A percentile compares a stretch with the other conserved stretches of the same genome.
Evolutionary conservation across 768 basidiomycete genomes (phyloP).

Genomic region (Termitomyces sp.): DNA sequence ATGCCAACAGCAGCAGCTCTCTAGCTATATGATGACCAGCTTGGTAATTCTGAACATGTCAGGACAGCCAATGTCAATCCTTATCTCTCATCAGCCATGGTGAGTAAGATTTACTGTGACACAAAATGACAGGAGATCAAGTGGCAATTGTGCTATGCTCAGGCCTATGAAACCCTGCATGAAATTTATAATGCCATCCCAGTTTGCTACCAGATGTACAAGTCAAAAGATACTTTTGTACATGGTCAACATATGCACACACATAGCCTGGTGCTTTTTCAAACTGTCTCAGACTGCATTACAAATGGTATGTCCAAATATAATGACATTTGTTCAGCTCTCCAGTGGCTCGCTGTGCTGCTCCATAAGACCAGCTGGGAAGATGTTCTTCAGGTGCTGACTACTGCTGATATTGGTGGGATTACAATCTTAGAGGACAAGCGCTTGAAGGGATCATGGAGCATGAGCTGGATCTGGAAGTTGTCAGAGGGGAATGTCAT

Average conservation of each 20-base stretch:
- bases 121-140: conserved; percentile 17
- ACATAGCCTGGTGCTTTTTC: conserved; percentile 16
- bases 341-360: not conserved
- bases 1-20: conserved; percentile 17
- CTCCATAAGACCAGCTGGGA: not conserved
- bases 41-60: not conserved
- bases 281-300: not conserved
- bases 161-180: conserved; percentile 24
- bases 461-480: conserved; percentile 2
- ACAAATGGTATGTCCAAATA: not conserved
- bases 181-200: conserved; percentile 25
- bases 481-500: no score
- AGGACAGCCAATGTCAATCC: conserved; percentile 1
- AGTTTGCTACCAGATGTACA: conserved; percentile 21
- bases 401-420: not conserved
- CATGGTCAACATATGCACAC: conserved; percentile 24
- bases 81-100: not conserved
- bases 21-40: not conserved
- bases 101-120: not conserved
- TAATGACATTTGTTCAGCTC: not conserved
- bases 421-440: not conserved
- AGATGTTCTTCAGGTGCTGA: not conserved
- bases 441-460: not conserved
- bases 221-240: conserved; percentile 23
- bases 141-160: conserved; percentile 22